These are phyloP conservation scores for Termitomyces titanicus DNA, from an alignment of 768 basidiomycete genomes.

Conservation along the genomic window DNA sequence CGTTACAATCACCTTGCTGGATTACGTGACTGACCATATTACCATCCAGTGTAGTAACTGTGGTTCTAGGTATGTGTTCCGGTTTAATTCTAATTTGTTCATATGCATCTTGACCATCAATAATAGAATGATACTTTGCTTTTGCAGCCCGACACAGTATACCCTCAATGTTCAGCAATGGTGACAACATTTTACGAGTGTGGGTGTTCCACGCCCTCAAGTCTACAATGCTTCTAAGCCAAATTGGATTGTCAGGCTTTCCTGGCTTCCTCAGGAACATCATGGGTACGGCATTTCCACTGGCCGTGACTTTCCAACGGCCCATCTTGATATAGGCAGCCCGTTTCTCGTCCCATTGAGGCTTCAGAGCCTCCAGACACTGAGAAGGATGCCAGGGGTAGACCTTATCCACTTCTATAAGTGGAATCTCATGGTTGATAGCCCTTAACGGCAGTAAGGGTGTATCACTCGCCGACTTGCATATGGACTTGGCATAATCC, in stretches of 20 bases:
- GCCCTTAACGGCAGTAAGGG: too few relatives aligned
- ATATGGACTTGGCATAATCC: neutral
- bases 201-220: too few relatives aligned
- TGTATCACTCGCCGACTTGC: too few relatives aligned
- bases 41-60: conserved; percentile 21
- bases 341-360: conserved; percentile 26
- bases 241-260: too few relatives aligned
- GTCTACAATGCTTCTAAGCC: too few relatives aligned
- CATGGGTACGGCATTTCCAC: conserved; percentile 22
- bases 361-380: conserved; percentile 34
- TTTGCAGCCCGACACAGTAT: too few relatives aligned
- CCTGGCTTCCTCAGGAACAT: conserved; percentile 16
- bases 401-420: neutral
- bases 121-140: conserved; percentile 18
- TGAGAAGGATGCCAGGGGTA: conserved; percentile 31
- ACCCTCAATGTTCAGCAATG: too few relatives aligned
- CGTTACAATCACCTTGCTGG: conserved; percentile 15
- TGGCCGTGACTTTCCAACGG: neutral
- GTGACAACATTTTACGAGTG: too few relatives aligned
- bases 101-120: conserved; percentile 32
- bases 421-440: neutral
- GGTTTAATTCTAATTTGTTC: conserved; percentile 28
- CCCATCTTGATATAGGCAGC: conserved; percentile 25
- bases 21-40: conserved; percentile 24
- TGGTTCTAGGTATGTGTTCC: conserved; percentile 15